Evolutionary conservation across 164 flowering plant genomes (phyloP), one percentile per base, ranked within the genome.

Genomic region (Tetracentron sinense): DNA sequence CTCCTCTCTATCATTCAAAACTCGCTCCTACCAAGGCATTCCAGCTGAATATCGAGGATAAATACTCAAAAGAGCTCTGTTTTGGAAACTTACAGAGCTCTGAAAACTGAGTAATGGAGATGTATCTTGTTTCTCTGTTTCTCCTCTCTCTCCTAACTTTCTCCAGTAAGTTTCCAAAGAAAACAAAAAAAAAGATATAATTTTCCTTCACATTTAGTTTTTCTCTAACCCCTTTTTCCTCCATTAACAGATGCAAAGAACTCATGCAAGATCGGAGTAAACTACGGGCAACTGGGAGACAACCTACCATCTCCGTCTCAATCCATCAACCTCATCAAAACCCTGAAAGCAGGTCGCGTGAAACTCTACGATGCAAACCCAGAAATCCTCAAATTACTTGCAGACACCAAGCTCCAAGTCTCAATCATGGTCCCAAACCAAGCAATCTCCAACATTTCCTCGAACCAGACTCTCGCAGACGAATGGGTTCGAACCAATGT

Each of bases 281-380:
- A 82, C 84, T 93, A 87, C 51, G 98, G 98, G 11, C 84, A 75
- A 61, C 83, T 94, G 3, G 97, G 95, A 4, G 75, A 88, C 92
- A 81, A 94, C 65, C 83, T 94, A 31, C 97, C 92, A 3, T 54
- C 87, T 0, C 85, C 95, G 2, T 17, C 75, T 15, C 54, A 62
- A 21, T 87, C 98, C 1, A 69, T 89, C 27, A 2, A 78, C 35
- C 89, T 87, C 22, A 75, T 94, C 78, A 56, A 84, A 60, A 54
- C 72, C 44, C 75, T 91, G 17, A 80, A 82, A 42, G 93, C 90
- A 15, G 65, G 66, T 29, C 66, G 82, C 15, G 95, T 94, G 60
- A 94, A 91, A 62, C 71, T 93, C 82, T 90, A 90, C 70, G 85
- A 78, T 22, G 79, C 96, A 48, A 78, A 82, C 61, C 96, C 86